These are phyloP conservation scores for Paramecium tetraurelia DNA, from an alignment of 73 alveolate genomes.

Conservation along the genomic window DNA sequence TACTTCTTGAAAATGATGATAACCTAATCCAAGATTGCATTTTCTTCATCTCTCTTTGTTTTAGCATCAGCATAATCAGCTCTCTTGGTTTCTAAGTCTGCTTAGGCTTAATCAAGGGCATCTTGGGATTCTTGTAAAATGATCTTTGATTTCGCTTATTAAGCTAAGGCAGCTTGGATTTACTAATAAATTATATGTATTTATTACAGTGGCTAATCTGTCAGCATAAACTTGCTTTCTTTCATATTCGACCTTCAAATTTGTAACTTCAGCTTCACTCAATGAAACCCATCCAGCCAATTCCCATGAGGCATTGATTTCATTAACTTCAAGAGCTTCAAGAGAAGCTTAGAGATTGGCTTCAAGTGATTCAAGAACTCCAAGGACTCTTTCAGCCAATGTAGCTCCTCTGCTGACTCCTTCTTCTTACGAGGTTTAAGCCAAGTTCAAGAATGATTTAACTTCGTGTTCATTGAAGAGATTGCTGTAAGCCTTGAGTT, in stretches of 20 bases:
- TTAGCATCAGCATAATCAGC: constrained; percentile 34
- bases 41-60: constrained; percentile 44
- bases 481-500: not conserved
- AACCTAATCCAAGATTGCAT: not conserved
- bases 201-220: constrained; percentile 11
- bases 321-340: not conserved
- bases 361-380: not conserved
- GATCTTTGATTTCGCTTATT: constrained; percentile 25
- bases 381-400: constrained; percentile 38
- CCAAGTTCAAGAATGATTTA: not conserved
- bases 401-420: constrained; percentile 22
- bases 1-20: constrained; percentile 10
- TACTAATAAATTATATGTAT: not conserved
- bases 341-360: not conserved
- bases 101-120: constrained; percentile 11
- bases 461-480: not conserved
- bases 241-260: not conserved
- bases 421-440: not conserved
- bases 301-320: constrained; percentile 42
- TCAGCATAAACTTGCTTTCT: constrained; percentile 20
- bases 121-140: constrained; percentile 29
- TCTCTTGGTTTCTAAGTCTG: constrained; percentile 5
- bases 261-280: constrained; percentile 12
- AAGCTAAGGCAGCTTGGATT: constrained; percentile 18
- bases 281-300: constrained; percentile 46